Conservation (phyloP, 2,329 filamentous ascomycete genomes). For the Aspergillus fumigatus region DNA sequence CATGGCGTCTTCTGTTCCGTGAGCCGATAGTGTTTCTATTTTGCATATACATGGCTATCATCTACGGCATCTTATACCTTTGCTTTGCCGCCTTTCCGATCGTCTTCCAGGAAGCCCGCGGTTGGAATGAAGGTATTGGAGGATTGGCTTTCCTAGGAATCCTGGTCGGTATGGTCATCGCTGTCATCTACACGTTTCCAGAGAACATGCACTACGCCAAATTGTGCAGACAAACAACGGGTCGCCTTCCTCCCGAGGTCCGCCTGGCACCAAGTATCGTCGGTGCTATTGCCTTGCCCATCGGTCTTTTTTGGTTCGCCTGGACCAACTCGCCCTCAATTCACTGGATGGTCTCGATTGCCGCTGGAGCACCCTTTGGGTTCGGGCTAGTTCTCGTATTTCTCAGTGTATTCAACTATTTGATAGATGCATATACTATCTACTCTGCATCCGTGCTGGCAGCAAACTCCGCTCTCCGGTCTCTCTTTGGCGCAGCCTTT, state of each 20-base stretch:
- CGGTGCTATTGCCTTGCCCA: slow-evolving; percentile 47
- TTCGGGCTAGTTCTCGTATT: slow-evolving; percentile 40
- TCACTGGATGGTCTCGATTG: slow-evolving; percentile 36
- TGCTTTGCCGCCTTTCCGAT: slow-evolving; percentile 47
- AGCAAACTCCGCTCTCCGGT: slow-evolving; percentile 42
- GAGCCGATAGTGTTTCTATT: slow-evolving; percentile 36
- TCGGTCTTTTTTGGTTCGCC: slow-evolving; percentile 56
- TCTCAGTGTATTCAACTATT: slow-evolving; percentile 38
- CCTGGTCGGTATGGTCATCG: background rate
- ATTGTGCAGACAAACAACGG: slow-evolving; percentile 18
- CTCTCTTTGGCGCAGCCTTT: slow-evolving; percentile 42
- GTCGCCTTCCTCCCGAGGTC: slow-evolving; percentile 49
- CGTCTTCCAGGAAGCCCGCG: slow-evolving; percentile 49
- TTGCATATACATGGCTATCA: slow-evolving; percentile 29
- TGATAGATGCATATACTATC: slow-evolving; percentile 40
- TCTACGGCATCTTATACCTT: slow-evolving; percentile 36
- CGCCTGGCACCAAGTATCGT: slow-evolving; percentile 48
- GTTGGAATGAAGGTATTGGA: slow-evolving; percentile 3
- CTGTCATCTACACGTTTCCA: background rate
- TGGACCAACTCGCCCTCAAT: slow-evolving; percentile 50
- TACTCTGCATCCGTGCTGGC: slow-evolving; percentile 38
- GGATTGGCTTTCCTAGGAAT: background rate
- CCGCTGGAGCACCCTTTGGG: slow-evolving; percentile 34
- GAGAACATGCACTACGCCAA: slow-evolving; percentile 32
- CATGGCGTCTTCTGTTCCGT: slow-evolving; percentile 43